Conservation (phyloP, 805 yeast species). For the Wickerhamomyces sydowiorum region DNA sequence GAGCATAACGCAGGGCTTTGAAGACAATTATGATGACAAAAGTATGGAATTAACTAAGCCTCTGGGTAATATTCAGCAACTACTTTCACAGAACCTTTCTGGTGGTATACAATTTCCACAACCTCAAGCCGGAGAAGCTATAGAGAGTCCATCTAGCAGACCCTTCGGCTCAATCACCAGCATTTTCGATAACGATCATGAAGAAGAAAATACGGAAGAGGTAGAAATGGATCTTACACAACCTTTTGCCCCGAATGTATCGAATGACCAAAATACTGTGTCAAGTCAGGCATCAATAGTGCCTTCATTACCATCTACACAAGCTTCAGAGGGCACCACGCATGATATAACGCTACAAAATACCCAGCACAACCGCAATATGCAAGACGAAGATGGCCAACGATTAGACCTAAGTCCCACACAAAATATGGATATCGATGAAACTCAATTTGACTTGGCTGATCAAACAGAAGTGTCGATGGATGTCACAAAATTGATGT, state of each 20-base stretch:
- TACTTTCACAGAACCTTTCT: neutral
- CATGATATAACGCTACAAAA: neutral
- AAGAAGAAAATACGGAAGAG: slow-evolving; percentile 8
- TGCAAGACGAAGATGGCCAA: neutral
- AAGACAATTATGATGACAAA: slow-evolving; percentile 11
- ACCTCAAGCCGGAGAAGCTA: neutral
- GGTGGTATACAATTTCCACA: neutral
- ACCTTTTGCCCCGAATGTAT: too few species aligned
- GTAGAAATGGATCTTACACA: slow-evolving; percentile 22
- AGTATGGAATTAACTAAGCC: slow-evolving; percentile 24
- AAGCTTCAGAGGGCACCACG: neutral
- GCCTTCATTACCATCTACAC: neutral
- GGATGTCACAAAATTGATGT: neutral
- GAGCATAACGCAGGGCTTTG: slow-evolving; percentile 10
- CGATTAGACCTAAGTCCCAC: too few species aligned
- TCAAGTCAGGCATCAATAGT: neutral
- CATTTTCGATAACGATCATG: slow-evolving; percentile 19
- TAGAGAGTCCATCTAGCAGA: slow-evolving; percentile 1
- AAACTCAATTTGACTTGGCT: neutral
- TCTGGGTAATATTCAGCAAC: slow-evolving; percentile 15
- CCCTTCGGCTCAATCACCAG: slow-evolving; percentile 22
- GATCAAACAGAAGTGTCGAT: neutral
- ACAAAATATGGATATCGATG: neutral
- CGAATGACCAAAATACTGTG: neutral
- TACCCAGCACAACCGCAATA: neutral